A percentile compares a stretch with the other conserved stretches of the same genome.
These are phyloP conservation scores for Komagataella kurtzmanii DNA, from an alignment of 805 yeast genomes.

Conservation along the genomic window DNA sequence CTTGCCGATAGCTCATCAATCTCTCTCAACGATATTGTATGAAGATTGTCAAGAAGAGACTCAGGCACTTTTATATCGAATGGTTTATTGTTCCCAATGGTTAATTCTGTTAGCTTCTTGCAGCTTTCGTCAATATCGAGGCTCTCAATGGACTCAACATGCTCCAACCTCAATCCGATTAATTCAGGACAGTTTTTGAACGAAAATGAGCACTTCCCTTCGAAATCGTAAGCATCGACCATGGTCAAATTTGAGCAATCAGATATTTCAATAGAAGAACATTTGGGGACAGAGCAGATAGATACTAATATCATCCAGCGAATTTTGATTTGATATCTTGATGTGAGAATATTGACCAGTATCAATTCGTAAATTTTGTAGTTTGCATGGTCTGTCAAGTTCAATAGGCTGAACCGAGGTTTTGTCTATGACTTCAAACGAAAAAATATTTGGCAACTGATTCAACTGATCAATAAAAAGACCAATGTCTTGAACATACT, in stretches of 20 bases:
- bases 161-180: neutral
- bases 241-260: neutral
- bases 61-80: neutral
- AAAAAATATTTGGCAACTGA: neutral
- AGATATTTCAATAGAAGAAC: neutral
- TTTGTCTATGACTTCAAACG: neutral
- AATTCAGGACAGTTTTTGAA: neutral
- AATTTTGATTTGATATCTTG: neutral
- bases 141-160: neutral
- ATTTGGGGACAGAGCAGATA: neutral
- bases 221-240: neutral
- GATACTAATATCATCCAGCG: neutral
- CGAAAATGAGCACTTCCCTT: neutral
- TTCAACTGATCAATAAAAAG: neutral
- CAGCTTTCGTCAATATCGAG: neutral
- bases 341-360: neutral
- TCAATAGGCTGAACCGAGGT: neutral
- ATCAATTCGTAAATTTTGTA: neutral
- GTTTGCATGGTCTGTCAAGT: neutral
- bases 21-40: neutral
- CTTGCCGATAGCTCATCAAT: neutral
- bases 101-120: neutral
- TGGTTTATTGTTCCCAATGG: neutral
- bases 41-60: neutral
- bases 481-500: neutral